Percentiles rank a stretch among this genome's conserved stretches.
These are phyloP conservation scores for Solanum tarijense DNA, from an alignment of 257 asterid genomes.

Conservation along the genomic window DNA sequence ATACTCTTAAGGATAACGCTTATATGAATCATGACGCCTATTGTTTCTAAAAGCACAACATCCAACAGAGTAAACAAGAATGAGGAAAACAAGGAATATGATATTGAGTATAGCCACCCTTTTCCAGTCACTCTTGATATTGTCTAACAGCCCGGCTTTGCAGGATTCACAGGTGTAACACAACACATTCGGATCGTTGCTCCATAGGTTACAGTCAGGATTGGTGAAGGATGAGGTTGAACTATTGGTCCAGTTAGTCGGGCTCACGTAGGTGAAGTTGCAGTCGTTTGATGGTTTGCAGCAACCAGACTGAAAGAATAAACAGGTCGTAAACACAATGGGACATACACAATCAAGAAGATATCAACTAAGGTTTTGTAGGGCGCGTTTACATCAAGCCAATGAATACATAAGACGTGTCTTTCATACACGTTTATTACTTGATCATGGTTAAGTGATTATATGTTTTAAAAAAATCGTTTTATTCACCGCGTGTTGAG, in stretches of 20 bases:
- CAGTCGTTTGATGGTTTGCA: constrained; percentile 82
- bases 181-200: constrained; percentile 34
- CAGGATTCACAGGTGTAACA: constrained; percentile 77
- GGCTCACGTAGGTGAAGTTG: constrained; percentile 49
- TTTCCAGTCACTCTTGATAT: constrained; percentile 76
- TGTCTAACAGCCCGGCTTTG: constrained; percentile 85
- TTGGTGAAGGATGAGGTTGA: constrained; percentile 11
- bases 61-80: constrained; percentile 75
- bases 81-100: constrained; percentile 59
- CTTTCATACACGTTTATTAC: not conserved
- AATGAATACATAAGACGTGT: not conserved
- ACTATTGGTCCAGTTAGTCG: constrained; percentile 65
- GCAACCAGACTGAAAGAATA: constrained; percentile 81
- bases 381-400: not conserved
- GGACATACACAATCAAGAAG: not conserved
- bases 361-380: not conserved
- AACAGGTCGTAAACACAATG: not conserved
- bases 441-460: not conserved
- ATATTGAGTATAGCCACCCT: constrained; percentile 63
- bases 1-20: constrained; percentile 52
- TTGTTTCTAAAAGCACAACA: constrained; percentile 84
- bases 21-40: constrained; percentile 60
- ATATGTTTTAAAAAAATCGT: not conserved
- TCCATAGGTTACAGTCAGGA: constrained; percentile 61
- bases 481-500: not conserved